Evolutionary conservation across 1,284 basidiomycete genomes (phyloP).

Genomic region (Peniophora sp.): DNA sequence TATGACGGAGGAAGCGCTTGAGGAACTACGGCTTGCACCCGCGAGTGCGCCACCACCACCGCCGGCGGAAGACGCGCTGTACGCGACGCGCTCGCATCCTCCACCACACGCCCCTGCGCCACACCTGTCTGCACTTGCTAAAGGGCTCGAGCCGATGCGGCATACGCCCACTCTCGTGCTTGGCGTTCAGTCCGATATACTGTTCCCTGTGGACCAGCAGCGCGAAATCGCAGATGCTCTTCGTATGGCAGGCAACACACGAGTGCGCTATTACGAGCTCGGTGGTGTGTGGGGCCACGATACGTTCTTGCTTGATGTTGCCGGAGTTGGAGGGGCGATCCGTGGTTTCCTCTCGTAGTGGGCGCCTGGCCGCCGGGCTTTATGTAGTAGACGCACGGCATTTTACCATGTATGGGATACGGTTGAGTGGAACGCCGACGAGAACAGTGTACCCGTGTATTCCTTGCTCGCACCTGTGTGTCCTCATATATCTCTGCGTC

Average conservation of each 20-base stretch:
- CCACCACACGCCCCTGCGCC: conserved; percentile 62
- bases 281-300: conserved; percentile 99
- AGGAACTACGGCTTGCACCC: conserved; percentile 49
- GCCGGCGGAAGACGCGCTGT: conserved; percentile 15
- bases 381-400: too few species aligned
- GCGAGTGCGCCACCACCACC: conserved; percentile 20
- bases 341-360: conserved; percentile 58
- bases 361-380: too few species aligned
- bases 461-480: too few species aligned
- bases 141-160: conserved; percentile 73
- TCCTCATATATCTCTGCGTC: too few species aligned
- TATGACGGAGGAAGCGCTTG: conserved; percentile 78
- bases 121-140: conserved; percentile 76
- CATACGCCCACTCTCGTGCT: conserved; percentile 83
- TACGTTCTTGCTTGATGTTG: conserved; percentile 85
- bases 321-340: conserved; percentile 74
- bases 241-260: conserved; percentile 79
- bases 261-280: conserved; percentile 94
- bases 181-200: conserved; percentile 94
- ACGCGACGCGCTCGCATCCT: conserved; percentile 25
- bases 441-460: too few species aligned
- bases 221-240: conserved; percentile 92
- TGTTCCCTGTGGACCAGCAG: conserved; percentile 98
- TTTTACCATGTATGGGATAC: too few species aligned
- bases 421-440: too few species aligned